These are phyloP conservation scores for Nicotiana obtusifolia DNA, from an alignment of 257 asterid species.

Conservation along the genomic window DNA sequence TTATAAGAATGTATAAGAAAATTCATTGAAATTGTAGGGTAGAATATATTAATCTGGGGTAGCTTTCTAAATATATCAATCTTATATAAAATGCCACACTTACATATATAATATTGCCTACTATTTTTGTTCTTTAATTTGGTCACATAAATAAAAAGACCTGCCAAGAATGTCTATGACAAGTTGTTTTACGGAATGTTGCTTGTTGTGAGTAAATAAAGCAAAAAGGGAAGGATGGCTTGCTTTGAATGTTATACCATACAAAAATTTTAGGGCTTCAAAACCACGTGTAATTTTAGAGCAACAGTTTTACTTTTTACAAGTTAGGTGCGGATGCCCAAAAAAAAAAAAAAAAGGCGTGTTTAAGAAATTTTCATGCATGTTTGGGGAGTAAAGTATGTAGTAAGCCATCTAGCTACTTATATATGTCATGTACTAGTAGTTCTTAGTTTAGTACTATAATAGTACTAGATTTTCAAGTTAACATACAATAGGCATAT, in stretches of 20 bases:
- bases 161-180: constrained; percentile 7
- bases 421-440: not conserved
- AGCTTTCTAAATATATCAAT: not conserved
- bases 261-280: not conserved
- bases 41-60: not conserved
- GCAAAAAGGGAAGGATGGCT: not conserved
- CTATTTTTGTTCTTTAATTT: not conserved
- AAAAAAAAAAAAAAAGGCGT: no score
- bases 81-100: no score
- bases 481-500: no score
- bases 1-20: not conserved
- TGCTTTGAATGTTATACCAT: not conserved
- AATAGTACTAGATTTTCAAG: not conserved
- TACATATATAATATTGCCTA: not conserved
- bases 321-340: not conserved
- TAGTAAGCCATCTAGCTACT: not conserved
- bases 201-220: not conserved
- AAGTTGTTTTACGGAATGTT: not conserved
- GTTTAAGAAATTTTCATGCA: not conserved
- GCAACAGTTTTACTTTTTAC: not conserved
- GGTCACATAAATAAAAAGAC: not conserved
- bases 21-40: not conserved
- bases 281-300: not conserved
- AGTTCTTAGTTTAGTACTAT: not conserved
- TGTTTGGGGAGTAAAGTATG: not conserved